These are phyloP conservation scores for Xylariomycetidae sp. DNA, from an alignment of 2,329 filamentous ascomycete species.

Conservation along the genomic window DNA sequence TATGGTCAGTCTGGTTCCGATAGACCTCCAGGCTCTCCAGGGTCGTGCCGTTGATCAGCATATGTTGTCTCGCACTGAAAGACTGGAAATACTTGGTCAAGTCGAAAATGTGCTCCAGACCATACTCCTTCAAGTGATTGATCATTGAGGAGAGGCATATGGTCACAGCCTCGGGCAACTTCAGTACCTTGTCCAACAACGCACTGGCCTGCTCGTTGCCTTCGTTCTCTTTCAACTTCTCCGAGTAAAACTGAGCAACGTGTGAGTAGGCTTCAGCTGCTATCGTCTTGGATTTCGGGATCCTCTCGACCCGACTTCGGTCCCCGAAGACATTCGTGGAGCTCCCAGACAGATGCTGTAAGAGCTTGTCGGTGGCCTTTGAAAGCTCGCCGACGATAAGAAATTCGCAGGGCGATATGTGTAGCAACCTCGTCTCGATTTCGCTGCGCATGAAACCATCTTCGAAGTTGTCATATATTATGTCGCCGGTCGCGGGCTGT, in stretches of 20 bases:
- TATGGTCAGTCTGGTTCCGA: slow-evolving; percentile 84
- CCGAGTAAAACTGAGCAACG: slow-evolving; percentile 88
- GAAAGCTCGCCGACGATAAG: slow-evolving; percentile 87
- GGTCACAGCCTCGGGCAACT: slow-evolving; percentile 77
- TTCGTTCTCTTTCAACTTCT: slow-evolving; percentile 62
- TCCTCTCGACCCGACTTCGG: slow-evolving; percentile 75
- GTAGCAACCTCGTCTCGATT: slow-evolving; percentile 88
- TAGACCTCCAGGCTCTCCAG: slow-evolving; percentile 93
- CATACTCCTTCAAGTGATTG: slow-evolving; percentile 83
- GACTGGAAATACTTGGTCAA: slow-evolving; percentile 95
- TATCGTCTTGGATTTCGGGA: slow-evolving; percentile 71
- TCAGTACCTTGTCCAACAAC: slow-evolving; percentile 79
- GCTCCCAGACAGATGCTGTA: slow-evolving; percentile 82
- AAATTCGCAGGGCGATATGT: slow-evolving; percentile 94
- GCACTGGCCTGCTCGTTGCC: slow-evolving; percentile 52
- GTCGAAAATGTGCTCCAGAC: slow-evolving; percentile 90
- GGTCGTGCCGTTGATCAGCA: slow-evolving; percentile 93
- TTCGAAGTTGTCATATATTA: slow-evolving; percentile 93
- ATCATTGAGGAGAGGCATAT: slow-evolving; percentile 97
- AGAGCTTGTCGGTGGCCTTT: slow-evolving; percentile 84
- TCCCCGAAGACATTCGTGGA: slow-evolving; percentile 92
- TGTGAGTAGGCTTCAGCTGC: slow-evolving; percentile 81
- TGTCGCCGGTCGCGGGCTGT: slow-evolving; percentile 90
- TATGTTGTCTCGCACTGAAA: slow-evolving; percentile 89
- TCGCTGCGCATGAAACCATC: slow-evolving; percentile 97